Conservation (phyloP, 2,329 filamentous ascomycete species). For the Penicillium sp. region DNA sequence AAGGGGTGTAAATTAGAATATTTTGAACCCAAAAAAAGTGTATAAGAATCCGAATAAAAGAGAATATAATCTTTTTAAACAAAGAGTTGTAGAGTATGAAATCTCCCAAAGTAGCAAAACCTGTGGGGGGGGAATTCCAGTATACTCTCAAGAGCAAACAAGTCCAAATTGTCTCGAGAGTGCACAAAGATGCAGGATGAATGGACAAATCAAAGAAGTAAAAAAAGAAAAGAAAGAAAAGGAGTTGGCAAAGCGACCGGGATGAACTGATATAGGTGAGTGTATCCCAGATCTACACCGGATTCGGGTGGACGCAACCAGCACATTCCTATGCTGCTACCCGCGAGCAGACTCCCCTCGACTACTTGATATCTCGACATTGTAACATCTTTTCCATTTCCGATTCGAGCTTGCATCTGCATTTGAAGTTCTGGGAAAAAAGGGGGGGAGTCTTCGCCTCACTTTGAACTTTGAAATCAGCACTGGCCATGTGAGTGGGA, state of each 20-base stretch:
- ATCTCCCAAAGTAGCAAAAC: neutral
- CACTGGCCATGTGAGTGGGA: slow-evolving; percentile 25
- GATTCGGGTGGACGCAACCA: slow-evolving; percentile 27
- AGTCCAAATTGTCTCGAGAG: slow-evolving; percentile 4
- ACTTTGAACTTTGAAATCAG: slow-evolving; percentile 23
- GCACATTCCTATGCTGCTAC: slow-evolving; percentile 30
- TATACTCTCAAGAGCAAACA: slow-evolving; percentile 8
- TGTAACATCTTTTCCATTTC: slow-evolving; percentile 8
- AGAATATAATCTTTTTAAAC: neutral
- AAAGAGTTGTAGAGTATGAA: slow-evolving; percentile 1
- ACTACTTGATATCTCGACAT: slow-evolving; percentile 8
- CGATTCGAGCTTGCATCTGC: slow-evolving; percentile 3
- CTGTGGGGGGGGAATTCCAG: neutral
- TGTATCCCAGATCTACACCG: slow-evolving; percentile 18
- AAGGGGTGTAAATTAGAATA: slow-evolving; percentile 1
- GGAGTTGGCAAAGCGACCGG: slow-evolving; percentile 26
- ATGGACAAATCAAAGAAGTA: slow-evolving; percentile 10
- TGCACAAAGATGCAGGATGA: neutral
- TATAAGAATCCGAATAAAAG: neutral
- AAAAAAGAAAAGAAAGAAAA: slow-evolving; percentile 18
- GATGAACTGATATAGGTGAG: slow-evolving; percentile 26
- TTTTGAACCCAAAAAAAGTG: neutral
- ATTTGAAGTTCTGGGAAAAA: neutral
- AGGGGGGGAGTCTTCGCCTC: slow-evolving; percentile 18
- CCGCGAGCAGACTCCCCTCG: slow-evolving; percentile 20